Evolutionary conservation across 2,329 filamentous ascomycete genomes (phyloP), one percentile per base, ranked within the genome.

Genomic region (Myriosclerotinia duriaeana): DNA sequence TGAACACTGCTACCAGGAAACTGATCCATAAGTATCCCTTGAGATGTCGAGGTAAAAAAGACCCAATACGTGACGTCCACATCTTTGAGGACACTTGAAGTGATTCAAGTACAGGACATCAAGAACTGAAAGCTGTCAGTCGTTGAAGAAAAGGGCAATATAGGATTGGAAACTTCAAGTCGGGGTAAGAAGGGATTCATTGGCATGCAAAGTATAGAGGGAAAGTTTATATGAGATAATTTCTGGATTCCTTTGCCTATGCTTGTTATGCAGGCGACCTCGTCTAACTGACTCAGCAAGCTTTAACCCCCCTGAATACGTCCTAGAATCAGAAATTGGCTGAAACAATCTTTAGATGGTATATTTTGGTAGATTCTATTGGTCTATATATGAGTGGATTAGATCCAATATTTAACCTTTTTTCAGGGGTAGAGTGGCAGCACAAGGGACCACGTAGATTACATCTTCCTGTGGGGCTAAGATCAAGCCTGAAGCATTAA

Each of bases 1-100:
- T 34, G 42, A 70, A 70, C 15, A 67, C 8, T 40, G 50, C 58
- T 5, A 65, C 67, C 14, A 70, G 62, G 36, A 70, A 70, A 6
- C 61, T 46, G 30, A 70, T 69, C 69, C 69, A 70, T 58, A 70
- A 30, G 38, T 70, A 70, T 7, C 69, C 67, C 40, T 59, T 70
- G 17, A 68, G 64, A 44, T 70, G 67, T 30, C 67, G 59, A 22
- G 69, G 69, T 15, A 69, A 40, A 3, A 64, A 44, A 60, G 48
- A 42, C 20, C 65, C 40, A 36, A 56, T 38, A 34, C 30, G 61
- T 46, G 52, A 56, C 12, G 40, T 40, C 5, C 46, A 46, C 64
- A 65, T 65, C 44, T 38, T 61, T 26, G n/a, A 61, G 30, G 58
- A 50, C n/a, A 0, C 44, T 26, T 40, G 44, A 38, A 61, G 58